A percentile compares a stretch with the other conserved stretches of the same genome.
These are phyloP conservation scores for Chaetomiaceae sp. DNA, from an alignment of 2,329 filamentous ascomycete genomes.

Conservation along the genomic window DNA sequence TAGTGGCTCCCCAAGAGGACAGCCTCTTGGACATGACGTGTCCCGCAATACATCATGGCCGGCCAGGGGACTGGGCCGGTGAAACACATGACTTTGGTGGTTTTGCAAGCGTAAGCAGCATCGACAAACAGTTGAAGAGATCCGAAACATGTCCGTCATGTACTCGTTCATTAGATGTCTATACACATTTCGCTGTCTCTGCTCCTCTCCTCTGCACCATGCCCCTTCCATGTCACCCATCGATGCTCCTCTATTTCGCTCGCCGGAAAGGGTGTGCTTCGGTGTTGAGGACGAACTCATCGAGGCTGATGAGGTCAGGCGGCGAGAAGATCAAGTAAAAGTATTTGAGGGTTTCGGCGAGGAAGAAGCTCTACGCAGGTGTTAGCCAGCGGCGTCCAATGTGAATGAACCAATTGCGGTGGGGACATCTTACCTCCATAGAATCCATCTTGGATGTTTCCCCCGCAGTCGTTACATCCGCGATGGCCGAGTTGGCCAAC, in stretches of 20 bases:
- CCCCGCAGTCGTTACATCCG: slow-evolving; percentile 40
- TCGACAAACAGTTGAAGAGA: too few species aligned
- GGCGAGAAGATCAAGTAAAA: slow-evolving; percentile 61
- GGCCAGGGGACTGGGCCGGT: too few species aligned
- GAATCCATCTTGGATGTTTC: slow-evolving; percentile 46
- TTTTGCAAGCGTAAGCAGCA: too few species aligned
- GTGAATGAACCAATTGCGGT: too few species aligned
- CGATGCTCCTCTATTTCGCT: not conserved
- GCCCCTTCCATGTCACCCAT: too few species aligned
- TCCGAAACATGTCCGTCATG: too few species aligned
- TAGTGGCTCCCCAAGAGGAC: too few species aligned
- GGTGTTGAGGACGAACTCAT: slow-evolving; percentile 50
- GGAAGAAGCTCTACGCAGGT: slow-evolving; percentile 39
- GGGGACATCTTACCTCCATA: slow-evolving; percentile 50
- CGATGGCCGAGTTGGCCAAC: slow-evolving; percentile 51
- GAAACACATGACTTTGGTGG: too few species aligned
- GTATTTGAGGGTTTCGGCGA: slow-evolving; percentile 48
- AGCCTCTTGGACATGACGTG: too few species aligned
- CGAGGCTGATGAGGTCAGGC: slow-evolving; percentile 51
- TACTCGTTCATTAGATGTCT: too few species aligned
- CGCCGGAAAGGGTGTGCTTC: slow-evolving; percentile 25
- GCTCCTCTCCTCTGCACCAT: too few species aligned
- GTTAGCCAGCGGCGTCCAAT: not conserved
- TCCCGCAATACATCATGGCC: too few species aligned
- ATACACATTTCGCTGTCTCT: not conserved